Conservation (phyloP, 1,139 yeast species). For the Suhomyces wounanorum region DNA sequence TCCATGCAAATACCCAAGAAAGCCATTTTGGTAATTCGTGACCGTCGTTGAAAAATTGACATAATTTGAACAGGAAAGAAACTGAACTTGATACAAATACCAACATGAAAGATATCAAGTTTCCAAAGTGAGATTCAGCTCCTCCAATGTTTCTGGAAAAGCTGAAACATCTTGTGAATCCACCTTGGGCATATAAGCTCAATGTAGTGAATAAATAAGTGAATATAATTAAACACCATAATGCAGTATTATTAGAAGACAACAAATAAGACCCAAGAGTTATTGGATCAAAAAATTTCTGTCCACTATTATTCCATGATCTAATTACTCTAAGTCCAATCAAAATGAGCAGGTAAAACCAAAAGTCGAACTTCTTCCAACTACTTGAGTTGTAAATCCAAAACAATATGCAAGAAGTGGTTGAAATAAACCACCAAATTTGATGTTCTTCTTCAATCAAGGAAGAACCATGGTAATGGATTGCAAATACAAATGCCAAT, state of each 20-base stretch:
- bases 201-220: constrained; percentile 37
- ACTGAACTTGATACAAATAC: constrained; percentile 42
- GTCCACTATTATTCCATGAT: constrained; percentile 92
- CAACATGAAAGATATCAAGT: constrained; percentile 37
- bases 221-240: constrained; percentile 52
- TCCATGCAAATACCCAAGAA: constrained; percentile 31
- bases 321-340: constrained; percentile 60
- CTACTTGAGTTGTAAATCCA: constrained; percentile 15
- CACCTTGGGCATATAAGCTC: constrained; percentile 33
- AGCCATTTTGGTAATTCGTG: constrained; percentile 47
- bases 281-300: constrained; percentile 57
- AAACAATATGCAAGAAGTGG: constrained; percentile 24
- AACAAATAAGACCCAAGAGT: constrained; percentile 51
- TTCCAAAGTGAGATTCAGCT: constrained; percentile 24
- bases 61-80: constrained; percentile 58
- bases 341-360: constrained; percentile 28
- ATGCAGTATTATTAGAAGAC: constrained; percentile 25
- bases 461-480: constrained; percentile 83
- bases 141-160: constrained; percentile 10
- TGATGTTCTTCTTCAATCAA: constrained; percentile 97
- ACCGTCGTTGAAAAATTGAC: constrained; percentile 58
- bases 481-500: constrained; percentile 49
- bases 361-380: constrained; percentile 1
- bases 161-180: constrained; percentile 19
- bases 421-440: constrained; percentile 84